Evolutionary conservation across 2,329 filamentous ascomycete species (phyloP), one percentile per base, ranked within the genome.

Genomic region (Neonectria punicea): DNA sequence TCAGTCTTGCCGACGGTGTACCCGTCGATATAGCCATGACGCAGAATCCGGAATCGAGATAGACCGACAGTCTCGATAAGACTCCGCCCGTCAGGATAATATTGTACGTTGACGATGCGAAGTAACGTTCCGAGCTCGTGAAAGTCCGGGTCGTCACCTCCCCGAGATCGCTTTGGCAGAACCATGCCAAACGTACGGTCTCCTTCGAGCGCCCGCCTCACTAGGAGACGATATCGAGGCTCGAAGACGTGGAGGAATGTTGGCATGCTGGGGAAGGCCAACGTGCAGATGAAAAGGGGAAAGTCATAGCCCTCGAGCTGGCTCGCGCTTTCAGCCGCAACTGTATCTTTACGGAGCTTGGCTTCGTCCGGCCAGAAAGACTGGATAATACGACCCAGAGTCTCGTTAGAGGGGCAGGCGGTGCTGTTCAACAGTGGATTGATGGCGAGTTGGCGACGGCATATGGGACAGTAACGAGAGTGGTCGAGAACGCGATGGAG

Each of bases 161-260:
- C 58, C 80, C 82, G 62, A 68, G 77, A 53, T 80, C 87, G 82
- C 70, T 90, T 92, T 67, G 90, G 89, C 74, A 93, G 86, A 18
- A 97, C 86, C 92, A 97, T 97, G 25, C 94, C 94, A 74, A 98
- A 97, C 25, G 89, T 92, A 14, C 88, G 84, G 65, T 91, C 88
- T 0, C 89, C 89, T 67, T 94, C 91, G 58, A 97, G 82, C 0
- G 89, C 91, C 39, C 93, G 88, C 51, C 91, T 87, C 41, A 97
- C 91, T 93, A 97, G 96, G n/a, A 96, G 84, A 8, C 93, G 89
- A 76, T 97, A 97, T 7, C 92, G 87, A n/a, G 93, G 92, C 77
- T 97, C 94, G 75, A 97, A 97, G n/a, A 98, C 88, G 73, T 97
- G 92, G 3, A 97, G 82, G 70, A 96, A 96, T 0, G 93, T 94